These are phyloP conservation scores for Neurospora sp. DNA, from an alignment of 2,329 filamentous ascomycete genomes.

Conservation along the genomic window DNA sequence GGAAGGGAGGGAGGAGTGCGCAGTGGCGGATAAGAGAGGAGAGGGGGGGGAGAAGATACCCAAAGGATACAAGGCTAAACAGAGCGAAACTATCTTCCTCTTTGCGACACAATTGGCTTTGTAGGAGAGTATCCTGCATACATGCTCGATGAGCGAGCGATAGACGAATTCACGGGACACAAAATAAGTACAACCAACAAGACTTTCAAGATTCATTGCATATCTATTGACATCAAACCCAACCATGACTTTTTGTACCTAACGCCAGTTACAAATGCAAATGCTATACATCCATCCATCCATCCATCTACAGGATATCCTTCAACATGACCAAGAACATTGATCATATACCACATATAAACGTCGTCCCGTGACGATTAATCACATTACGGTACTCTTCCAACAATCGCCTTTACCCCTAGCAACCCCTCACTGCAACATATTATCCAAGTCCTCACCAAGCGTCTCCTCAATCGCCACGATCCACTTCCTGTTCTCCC, in stretches of 20 bases:
- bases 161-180: neutral
- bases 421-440: conserved; percentile 58
- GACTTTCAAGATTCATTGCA: neutral
- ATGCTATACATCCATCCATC: neutral
- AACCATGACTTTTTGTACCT: neutral
- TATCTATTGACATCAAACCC: neutral
- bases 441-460: conserved; percentile 82
- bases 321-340: neutral
- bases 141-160: neutral
- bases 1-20: neutral
- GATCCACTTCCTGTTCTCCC: conserved; percentile 85
- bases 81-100: neutral
- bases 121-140: neutral
- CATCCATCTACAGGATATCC: neutral
- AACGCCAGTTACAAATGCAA: neutral
- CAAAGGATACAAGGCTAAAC: neutral
- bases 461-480: conserved; percentile 78
- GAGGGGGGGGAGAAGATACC: neutral
- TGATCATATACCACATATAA: neutral
- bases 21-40: neutral
- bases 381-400: neutral
- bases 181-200: neutral
- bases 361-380: neutral
- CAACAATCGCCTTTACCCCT: neutral
- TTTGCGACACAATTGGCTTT: neutral